Conservation (phyloP, 805 yeast genomes). For the Ogataea saltuana region DNA sequence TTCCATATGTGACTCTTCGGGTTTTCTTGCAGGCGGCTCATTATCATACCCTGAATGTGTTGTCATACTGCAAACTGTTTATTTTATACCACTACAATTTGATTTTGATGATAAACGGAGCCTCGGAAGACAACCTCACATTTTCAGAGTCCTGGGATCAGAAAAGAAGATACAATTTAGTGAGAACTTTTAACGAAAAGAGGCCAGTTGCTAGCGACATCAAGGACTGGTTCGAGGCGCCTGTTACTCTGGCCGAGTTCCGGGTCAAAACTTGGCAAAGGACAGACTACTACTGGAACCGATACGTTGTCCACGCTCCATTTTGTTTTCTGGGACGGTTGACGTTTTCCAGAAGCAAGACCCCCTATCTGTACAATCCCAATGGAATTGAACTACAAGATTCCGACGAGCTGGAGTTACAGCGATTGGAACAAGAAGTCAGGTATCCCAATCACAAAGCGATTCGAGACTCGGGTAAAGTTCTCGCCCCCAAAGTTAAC, state of each 20-base stretch:
- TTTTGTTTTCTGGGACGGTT: conserved; percentile 30
- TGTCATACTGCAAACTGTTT: conserved; percentile 22
- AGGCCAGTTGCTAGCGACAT: conserved; percentile 23
- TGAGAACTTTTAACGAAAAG: conserved; percentile 19
- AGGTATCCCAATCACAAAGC: conserved; percentile 17
- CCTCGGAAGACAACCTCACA: conserved; percentile 24
- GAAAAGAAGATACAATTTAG: conserved; percentile 20
- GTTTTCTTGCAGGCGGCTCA: conserved; percentile 25
- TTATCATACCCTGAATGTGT: conserved; percentile 18
- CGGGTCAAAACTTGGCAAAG: conserved; percentile 31
- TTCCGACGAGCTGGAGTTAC: conserved; percentile 6
- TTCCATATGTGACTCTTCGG: conserved; percentile 28
- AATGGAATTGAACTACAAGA: conserved; percentile 3
- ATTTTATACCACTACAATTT: conserved; percentile 27
- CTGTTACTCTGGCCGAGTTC: conserved; percentile 19
- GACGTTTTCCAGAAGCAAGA: conserved; percentile 4
- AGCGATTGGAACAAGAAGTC: conserved; percentile 15
- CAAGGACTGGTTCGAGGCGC: conserved; percentile 29
- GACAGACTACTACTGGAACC: conserved; percentile 41
- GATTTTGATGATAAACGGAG: conserved; percentile 27
- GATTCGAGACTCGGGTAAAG: conserved; percentile 18
- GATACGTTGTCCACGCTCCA: conserved; percentile 41
- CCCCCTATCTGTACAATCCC: conserved; percentile 17
- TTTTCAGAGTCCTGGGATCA: conserved; percentile 25
- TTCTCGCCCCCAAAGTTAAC: conserved; percentile 14